Evolutionary conservation across 768 basidiomycete species (phyloP), one percentile per base, ranked within the genome.

Genomic region (Russula vinacea): DNA sequence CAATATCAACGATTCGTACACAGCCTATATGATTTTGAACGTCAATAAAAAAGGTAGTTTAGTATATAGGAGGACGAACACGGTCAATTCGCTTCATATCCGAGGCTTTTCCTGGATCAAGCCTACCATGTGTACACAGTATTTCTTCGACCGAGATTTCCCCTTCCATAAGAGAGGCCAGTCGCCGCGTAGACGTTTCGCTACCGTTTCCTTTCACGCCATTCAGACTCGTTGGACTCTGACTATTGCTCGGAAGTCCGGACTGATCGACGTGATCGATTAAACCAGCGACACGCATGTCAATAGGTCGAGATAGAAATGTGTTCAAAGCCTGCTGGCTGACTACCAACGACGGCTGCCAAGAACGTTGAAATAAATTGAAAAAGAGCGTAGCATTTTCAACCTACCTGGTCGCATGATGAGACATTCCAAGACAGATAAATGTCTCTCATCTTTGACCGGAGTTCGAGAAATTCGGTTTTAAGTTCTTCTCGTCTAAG

Each of bases 21-120:
- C 79, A 51, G 71, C 68, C 86, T 87, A 58, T 54, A 63, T 64
- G 45, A 24, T 19, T 26, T 67, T 55, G 32, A 50, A 33, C 22
- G 51, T 58, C n/a, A 58, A 14, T 29, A 29, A 56, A 16, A 50
- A 50, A 33, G 35, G 14, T 37, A n/a, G 33, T 10, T 47, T 2
- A 37, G 42, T 39, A 39, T 49, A 19, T 56, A 19, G 54, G 59
- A 19, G 54, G 59, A 68, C 78, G 52, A 56, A 89, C 89, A 71
- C 76, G 73, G 29, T 76, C 80, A 47, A 94, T 80, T 55, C 86
- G 80, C 70, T 92, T 93, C 84, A 93, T 87, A 66, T 81, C 75
- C 50, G 71, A 68, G 4, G 81, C 80, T 71, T 83, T 86, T 26
- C 68, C 69, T 13, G 90, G 90, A 73, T 90, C 80, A 42, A 92